phyloP scores from a whole-genome alignment of 495 filamentous ascomycete genomes.

The Trypethelium eluteriae region DNA sequence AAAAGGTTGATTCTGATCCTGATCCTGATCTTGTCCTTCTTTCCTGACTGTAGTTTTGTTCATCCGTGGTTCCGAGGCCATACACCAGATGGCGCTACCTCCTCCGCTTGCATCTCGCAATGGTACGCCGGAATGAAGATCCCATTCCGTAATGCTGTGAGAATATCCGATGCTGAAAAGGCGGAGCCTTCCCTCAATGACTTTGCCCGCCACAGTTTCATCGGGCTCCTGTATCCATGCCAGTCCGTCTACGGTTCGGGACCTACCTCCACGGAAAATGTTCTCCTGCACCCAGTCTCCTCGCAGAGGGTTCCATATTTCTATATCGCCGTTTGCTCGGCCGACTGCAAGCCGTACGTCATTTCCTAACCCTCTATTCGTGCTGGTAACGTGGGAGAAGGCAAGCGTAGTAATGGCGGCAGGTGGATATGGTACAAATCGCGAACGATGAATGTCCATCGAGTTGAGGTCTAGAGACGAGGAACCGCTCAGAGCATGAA shows the following conservation, averaged over 20 bases:
- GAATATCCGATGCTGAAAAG: slow-evolving; percentile 97
- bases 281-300: slow-evolving; percentile 88
- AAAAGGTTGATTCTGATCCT: slow-evolving; percentile 24
- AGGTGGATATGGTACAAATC: slow-evolving; percentile 90
- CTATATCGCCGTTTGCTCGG: slow-evolving; percentile 89
- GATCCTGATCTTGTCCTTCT: slow-evolving; percentile 35
- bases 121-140: slow-evolving; percentile 67
- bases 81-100: slow-evolving; percentile 93
- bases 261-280: slow-evolving; percentile 73
- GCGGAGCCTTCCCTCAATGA: slow-evolving; percentile 63
- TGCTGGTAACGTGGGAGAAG: slow-evolving; percentile 70
- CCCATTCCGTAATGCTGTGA: slow-evolving; percentile 87
- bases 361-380: slow-evolving; percentile 41
- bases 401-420: slow-evolving; percentile 89
- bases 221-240: slow-evolving; percentile 86
- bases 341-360: slow-evolving; percentile 78
- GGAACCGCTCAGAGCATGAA: background rate
- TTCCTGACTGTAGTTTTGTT: slow-evolving; percentile 32
- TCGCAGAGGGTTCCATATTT: slow-evolving; percentile 90
- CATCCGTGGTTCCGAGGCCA: slow-evolving; percentile 74
- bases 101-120: slow-evolving; percentile 79
- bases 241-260: slow-evolving; percentile 80
- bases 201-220: slow-evolving; percentile 49
- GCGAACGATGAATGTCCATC: slow-evolving; percentile 96
- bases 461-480: slow-evolving; percentile 10